Conservation (phyloP, 805 yeast species). For the Cyberlindnera maritima region DNA sequence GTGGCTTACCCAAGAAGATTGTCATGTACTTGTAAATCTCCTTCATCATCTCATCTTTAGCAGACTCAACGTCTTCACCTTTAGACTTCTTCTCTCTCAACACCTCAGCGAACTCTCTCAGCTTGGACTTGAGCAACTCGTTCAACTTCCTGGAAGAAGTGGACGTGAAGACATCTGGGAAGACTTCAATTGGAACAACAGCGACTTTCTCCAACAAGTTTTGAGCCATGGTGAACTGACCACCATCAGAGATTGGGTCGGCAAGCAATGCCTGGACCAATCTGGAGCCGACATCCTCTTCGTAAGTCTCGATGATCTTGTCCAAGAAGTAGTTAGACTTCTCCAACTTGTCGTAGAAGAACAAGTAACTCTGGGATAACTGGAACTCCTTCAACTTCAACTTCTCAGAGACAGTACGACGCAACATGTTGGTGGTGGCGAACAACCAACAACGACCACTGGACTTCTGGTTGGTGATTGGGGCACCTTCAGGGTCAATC, state of each 20-base stretch:
- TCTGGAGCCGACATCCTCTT: conserved; percentile 66
- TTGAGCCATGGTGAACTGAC: conserved; percentile 83
- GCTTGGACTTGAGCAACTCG: conserved; percentile 59
- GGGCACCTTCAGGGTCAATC: conserved; percentile 47
- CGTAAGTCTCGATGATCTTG: conserved; percentile 66
- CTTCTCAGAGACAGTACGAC: conserved; percentile 59
- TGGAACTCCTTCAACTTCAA: conserved; percentile 67
- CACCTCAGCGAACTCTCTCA: conserved; percentile 75
- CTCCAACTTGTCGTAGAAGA: conserved; percentile 84
- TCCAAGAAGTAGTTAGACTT: conserved; percentile 80
- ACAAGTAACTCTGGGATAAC: conserved; percentile 74
- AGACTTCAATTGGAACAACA: conserved; percentile 67
- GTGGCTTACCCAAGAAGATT: conserved; percentile 75
- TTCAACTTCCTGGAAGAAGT: conserved; percentile 53
- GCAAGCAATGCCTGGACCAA: conserved; percentile 61
- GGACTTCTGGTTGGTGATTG: conserved; percentile 68
- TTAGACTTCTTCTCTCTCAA: conserved; percentile 40
- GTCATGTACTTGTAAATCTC: conserved; percentile 65
- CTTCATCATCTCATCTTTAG: conserved; percentile 49
- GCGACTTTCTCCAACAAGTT: conserved; percentile 81
- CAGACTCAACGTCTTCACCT: conserved; percentile 26
- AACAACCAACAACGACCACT: conserved; percentile 90
- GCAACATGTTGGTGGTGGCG: conserved; percentile 73
- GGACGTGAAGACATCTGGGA: conserved; percentile 64
- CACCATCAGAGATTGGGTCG: conserved; percentile 79